Base-by-base conservation (phyloP, 2,329 filamentous ascomycete species). In the Nakataea oryzae region DNA sequence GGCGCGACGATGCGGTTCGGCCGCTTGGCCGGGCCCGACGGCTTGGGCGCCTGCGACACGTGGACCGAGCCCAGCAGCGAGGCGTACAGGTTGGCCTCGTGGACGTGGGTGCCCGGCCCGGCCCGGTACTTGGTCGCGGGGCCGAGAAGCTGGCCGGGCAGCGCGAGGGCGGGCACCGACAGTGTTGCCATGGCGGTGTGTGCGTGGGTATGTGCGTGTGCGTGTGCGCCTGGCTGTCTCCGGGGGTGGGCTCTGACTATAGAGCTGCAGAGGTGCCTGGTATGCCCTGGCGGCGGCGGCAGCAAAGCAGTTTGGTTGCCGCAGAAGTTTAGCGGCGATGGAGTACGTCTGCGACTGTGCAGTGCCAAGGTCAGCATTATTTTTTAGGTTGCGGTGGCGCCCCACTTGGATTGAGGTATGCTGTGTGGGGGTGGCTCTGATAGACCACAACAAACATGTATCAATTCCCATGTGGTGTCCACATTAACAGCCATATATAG, bases 141-240 rank as follows among this genome's bases (percentile, higher is more conserved):
- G 32, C 90, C 93, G 54, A 99, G 84, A 57, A 86, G 77, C 72
- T 95, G 90, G 72, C 95, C 95, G 13, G 95, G 95, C 58, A 96
- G 81, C 62, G 88, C 90, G 67, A 91, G 72, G 66, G 79, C 74
- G n/a, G 79, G 76, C 47, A 62, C 27, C 2, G 69, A 62, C 47
- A 65, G 29, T 34, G 66, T 63, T n/a, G 67, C 63, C 65, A 67
- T 69, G 34, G 34, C 57, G 27, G 56, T 28, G 34, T 30, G 55
- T 55, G 54, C 12, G 34, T 6, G 26, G 24, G 58, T 59, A n/a
- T n/a, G n/a, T n/a, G n/a, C n/a, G n/a, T n/a, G n/a, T n/a, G n/a
- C n/a, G n/a, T n/a, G n/a, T n/a, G n/a, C 8, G 41, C 41, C 41
- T 50, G 8, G 41, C 30, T 47, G 41, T 17, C 41, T 50, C 41